Conservation (phyloP, 306 rosid genomes). For the Prunus mira region DNA sequence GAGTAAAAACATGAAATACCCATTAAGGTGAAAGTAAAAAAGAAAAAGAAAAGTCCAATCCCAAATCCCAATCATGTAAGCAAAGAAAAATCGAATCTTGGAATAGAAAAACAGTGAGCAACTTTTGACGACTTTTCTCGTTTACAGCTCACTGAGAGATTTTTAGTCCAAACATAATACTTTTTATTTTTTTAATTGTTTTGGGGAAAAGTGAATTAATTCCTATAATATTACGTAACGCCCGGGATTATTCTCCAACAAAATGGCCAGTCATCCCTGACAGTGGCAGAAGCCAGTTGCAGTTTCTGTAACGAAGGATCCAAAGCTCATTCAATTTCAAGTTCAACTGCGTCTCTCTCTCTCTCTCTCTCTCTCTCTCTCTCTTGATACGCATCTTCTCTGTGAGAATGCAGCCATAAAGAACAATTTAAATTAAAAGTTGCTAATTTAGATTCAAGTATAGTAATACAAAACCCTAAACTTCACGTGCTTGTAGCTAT, state of each 20-base stretch:
- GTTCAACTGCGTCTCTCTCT: not conserved
- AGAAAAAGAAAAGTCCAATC: no score
- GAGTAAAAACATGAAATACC: no score
- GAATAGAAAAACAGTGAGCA: not conserved
- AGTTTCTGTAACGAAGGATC: not conserved
- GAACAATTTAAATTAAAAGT: no score
- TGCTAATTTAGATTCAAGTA: no score
- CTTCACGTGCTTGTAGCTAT: no score
- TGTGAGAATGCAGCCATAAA: no score
- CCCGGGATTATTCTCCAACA: not conserved
- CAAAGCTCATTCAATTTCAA: not conserved
- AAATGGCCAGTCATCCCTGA: constrained; percentile 2
- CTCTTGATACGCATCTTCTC: no score
- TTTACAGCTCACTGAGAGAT: not conserved
- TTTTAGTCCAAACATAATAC: not conserved
- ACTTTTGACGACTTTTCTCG: not conserved
- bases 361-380: no score
- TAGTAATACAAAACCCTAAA: no score
- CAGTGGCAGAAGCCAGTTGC: not conserved
- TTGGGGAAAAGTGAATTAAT: not conserved
- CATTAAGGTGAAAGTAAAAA: no score
- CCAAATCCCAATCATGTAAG: not conserved
- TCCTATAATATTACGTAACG: not conserved
- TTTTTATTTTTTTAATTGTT: not conserved
- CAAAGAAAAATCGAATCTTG: not conserved